These are phyloP conservation scores for Sporothrix dimorphospora DNA, from an alignment of 2,329 filamentous ascomycete species.

Conservation along the genomic window DNA sequence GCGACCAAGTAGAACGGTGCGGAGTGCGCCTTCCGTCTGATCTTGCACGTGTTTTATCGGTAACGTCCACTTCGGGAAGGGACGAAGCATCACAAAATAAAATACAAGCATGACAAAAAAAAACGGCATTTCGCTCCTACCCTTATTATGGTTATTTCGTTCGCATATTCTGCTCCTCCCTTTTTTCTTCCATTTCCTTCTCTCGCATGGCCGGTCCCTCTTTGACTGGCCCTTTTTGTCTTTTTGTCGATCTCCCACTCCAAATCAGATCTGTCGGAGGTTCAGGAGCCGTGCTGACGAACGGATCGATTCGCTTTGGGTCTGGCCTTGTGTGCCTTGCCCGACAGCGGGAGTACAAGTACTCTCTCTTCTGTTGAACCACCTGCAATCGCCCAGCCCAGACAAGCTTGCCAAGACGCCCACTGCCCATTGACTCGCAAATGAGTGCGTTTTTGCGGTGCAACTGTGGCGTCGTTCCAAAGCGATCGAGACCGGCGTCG, in stretches of 20 bases:
- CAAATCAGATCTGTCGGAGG: conserved; percentile 20
- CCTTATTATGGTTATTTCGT: neutral
- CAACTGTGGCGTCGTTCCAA: neutral
- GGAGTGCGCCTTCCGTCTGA: conserved; percentile 18
- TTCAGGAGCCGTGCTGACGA: neutral
- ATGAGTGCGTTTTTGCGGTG: neutral
- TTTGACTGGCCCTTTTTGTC: neutral
- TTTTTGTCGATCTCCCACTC: neutral
- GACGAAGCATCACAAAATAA: too few relatives aligned
- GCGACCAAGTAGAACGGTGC: neutral
- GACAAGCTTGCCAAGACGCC: neutral
- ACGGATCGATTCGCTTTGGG: neutral
- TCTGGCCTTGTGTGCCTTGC: neutral
- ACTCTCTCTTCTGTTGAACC: neutral
- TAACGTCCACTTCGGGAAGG: neutral
- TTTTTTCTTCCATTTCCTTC: neutral
- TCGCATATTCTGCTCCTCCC: too few relatives aligned
- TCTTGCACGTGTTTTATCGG: neutral
- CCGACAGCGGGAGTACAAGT: too few relatives aligned
- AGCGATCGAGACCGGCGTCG: conserved; percentile 29
- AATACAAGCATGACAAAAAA: neutral
- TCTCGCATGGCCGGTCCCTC: neutral
- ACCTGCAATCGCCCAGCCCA: neutral
- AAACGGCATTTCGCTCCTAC: neutral
- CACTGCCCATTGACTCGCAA: neutral